Conservation (phyloP, 768 basidiomycete species). For the Polyporus arcularius region DNA sequence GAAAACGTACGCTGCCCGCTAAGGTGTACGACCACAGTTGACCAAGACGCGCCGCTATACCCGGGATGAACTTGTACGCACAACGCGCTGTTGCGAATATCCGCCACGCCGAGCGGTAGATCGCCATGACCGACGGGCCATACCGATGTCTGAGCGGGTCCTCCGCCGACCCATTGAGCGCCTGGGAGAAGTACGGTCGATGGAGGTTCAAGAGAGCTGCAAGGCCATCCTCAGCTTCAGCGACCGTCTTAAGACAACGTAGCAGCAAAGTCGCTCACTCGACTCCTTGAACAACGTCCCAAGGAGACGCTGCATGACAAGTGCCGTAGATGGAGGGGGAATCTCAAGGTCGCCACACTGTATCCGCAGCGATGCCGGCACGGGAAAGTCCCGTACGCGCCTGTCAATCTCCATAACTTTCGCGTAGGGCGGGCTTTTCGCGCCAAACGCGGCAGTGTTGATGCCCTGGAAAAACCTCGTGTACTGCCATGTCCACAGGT, state of each 20-base stretch:
- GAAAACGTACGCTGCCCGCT: slow-evolving; percentile 58
- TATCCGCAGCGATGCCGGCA: slow-evolving; percentile 45
- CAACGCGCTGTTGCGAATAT: slow-evolving; percentile 51
- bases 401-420: slow-evolving; percentile 51
- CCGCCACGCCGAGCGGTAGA: slow-evolving; percentile 73
- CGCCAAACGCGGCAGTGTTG: slow-evolving; percentile 51
- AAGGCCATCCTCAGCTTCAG: background rate
- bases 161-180: slow-evolving; percentile 57
- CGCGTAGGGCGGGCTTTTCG: slow-evolving; percentile 39
- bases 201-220: slow-evolving; percentile 66
- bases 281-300: slow-evolving; percentile 31
- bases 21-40: slow-evolving; percentile 68
- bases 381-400: slow-evolving; percentile 50
- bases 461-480: slow-evolving; percentile 52
- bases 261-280: slow-evolving; percentile 13
- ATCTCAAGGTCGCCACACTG: slow-evolving; percentile 24
- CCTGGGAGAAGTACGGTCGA: slow-evolving; percentile 67
- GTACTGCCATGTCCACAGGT: slow-evolving; percentile 58
- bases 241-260: slow-evolving; percentile 14
- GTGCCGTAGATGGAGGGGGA: slow-evolving; percentile 10
- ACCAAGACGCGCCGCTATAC: slow-evolving; percentile 46
- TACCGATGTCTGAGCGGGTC: slow-evolving; percentile 64
- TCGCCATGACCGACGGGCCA: slow-evolving; percentile 69
- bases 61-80: slow-evolving; percentile 42
- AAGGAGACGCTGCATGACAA: slow-evolving; percentile 22